Conservation (phyloP, 2,329 filamentous ascomycete species). For the Paecilomyces sp. region DNA sequence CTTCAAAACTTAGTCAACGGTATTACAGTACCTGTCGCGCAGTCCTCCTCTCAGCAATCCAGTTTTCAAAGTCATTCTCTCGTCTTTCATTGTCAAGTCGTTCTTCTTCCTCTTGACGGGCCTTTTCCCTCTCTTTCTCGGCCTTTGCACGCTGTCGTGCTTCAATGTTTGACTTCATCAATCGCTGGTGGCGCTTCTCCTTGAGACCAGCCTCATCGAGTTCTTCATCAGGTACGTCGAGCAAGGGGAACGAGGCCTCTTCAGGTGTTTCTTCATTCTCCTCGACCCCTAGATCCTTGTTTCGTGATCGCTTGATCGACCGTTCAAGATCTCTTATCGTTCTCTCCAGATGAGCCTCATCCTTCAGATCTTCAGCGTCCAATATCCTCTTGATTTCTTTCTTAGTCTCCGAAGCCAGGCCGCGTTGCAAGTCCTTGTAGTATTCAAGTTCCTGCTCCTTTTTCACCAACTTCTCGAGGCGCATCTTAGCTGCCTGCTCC, state of each 20-base stretch:
- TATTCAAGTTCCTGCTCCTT: slow-evolving; percentile 96
- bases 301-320: slow-evolving; percentile 79
- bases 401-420: slow-evolving; percentile 70
- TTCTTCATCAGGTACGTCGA: slow-evolving; percentile 85
- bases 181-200: slow-evolving; percentile 82
- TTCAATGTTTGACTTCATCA: slow-evolving; percentile 93
- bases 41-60: slow-evolving; percentile 75
- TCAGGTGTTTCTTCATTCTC: slow-evolving; percentile 69
- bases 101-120: slow-evolving; percentile 73
- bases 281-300: slow-evolving; percentile 86
- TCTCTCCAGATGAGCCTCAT: slow-evolving; percentile 78
- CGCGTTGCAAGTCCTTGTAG: slow-evolving; percentile 73
- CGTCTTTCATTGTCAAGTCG: slow-evolving; percentile 76
- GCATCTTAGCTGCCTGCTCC: slow-evolving; percentile 95
- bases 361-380: slow-evolving; percentile 85
- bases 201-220: slow-evolving; percentile 88
- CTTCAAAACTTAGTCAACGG: not conserved
- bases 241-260: slow-evolving; percentile 76
- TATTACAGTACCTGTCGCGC: slow-evolving; percentile 49
- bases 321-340: slow-evolving; percentile 85
- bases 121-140: slow-evolving; percentile 90
- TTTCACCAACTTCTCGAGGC: slow-evolving; percentile 85
- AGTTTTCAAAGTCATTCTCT: slow-evolving; percentile 74
- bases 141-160: slow-evolving; percentile 88
- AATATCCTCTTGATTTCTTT: slow-evolving; percentile 83